A percentile compares a stretch with the other conserved stretches of the same genome.
Evolutionary conservation across 2,329 filamentous ascomycete species (phyloP).

Genomic region (Ambrosiella xylebori): DNA sequence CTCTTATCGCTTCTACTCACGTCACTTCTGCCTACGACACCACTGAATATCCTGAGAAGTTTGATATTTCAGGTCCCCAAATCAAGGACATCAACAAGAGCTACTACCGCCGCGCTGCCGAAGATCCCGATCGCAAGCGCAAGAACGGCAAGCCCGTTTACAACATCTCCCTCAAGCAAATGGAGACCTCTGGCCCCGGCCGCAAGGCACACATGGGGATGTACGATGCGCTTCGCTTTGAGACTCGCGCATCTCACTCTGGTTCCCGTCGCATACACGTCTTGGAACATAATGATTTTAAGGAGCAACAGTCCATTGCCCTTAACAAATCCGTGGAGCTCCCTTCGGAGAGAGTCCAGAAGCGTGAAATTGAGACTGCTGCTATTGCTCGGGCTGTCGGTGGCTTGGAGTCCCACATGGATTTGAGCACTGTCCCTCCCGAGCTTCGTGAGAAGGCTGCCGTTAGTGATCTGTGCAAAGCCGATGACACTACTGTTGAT

Average conservation of each 20-base stretch:
- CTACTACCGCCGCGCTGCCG: slow-evolving; percentile 4
- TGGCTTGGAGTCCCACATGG: background rate
- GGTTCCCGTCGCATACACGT: background rate
- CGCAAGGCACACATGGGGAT: background rate
- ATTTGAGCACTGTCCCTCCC: background rate
- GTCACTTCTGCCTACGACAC: background rate
- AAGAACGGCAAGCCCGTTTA: slow-evolving; percentile 9
- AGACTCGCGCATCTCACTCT: too few relatives aligned
- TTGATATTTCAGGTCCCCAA: background rate
- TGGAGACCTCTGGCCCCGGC: background rate
- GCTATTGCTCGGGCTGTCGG: background rate
- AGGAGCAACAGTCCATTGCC: slow-evolving; percentile 3
- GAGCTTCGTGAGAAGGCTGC: background rate
- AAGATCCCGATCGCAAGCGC: slow-evolving; percentile 1
- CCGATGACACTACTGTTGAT: slow-evolving; percentile 4
- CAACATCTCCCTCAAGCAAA: background rate
- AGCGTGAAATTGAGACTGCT: background rate
- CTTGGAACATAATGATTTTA: background rate
- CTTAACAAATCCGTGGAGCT: slow-evolving; percentile 1
- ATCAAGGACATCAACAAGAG: slow-evolving; percentile 3
- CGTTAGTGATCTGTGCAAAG: background rate
- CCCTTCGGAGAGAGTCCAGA: slow-evolving; percentile 4
- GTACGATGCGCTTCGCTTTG: too few relatives aligned
- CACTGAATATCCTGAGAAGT: background rate
- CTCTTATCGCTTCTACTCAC: background rate